Conservation (phyloP, 192 early-diverging fungal genomes). For the Obelidium mucronatum region DNA sequence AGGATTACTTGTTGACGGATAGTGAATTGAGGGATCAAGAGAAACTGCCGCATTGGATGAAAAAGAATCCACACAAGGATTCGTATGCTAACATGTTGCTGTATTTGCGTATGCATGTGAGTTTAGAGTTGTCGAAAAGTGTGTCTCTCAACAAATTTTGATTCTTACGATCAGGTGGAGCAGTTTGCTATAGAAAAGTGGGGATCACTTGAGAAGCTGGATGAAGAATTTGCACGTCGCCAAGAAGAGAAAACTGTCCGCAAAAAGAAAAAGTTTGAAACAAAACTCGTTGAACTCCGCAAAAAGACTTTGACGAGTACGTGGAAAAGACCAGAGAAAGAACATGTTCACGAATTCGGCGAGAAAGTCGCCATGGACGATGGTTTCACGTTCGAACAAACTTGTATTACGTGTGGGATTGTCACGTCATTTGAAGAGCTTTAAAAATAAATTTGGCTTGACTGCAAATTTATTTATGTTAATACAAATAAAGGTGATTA, state of each 20-base stretch:
- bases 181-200: constrained; percentile 94
- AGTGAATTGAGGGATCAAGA: constrained; percentile 84
- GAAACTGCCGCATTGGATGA: constrained; percentile 81
- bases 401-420: constrained; percentile 21
- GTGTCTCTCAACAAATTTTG: no score
- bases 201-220: constrained; percentile 84
- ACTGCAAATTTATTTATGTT: no score
- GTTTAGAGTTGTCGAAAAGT: no score
- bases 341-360: constrained; percentile 81
- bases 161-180: constrained; percentile 75
- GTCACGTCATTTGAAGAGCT: constrained; percentile 26
- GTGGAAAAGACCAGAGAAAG: constrained; percentile 70
- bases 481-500: no score
- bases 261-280: constrained; percentile 86
- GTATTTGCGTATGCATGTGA: constrained; percentile 80
- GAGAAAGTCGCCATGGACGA: constrained; percentile 39
- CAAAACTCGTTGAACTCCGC: constrained; percentile 78
- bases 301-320: constrained; percentile 79
- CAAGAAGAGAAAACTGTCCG: constrained; percentile 77
- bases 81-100: constrained; percentile 98
- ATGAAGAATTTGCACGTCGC: constrained; percentile 85
- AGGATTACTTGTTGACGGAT: constrained; percentile 95
- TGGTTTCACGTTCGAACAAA: constrained; percentile 26
- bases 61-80: constrained; percentile 94
- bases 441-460: no score